Evolutionary conservation across 164 flowering plant species (phyloP), one percentile per base, ranked within the genome.

Genomic region (Kalanchoe fedtschenkoi): DNA sequence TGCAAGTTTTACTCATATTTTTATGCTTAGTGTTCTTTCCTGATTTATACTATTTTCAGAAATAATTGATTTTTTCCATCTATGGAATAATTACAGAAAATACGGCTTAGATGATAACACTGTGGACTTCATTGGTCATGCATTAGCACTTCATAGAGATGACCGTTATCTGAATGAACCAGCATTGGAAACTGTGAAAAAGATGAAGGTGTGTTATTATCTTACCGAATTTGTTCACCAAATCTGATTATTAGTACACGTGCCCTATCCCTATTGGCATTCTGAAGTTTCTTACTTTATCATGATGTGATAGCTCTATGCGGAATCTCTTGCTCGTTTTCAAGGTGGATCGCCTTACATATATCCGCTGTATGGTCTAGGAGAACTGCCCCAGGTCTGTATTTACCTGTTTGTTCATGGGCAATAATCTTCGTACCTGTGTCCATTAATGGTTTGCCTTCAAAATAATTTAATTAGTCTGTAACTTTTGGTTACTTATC

Each of bases 341-440:
- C 89, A 83, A 79, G 98, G 98, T 68, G 96, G 98, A 65, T 92
- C 98, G 10, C 98, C 98, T 13, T 92, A 92, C 71, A 89, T 92
- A 51, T 92, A 92, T 56, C 98, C 98, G 7, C 70, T 92, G 58
- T 89, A 92, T 78, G 98, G 98, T 46, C 68, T 92, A 41, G 98
- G 93, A 74, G 98, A 92, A 70, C 89, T 92, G 19, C 98, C 98
- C 37, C 98, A 91, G 96, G 98, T 91, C 13, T 55, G 63, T 7
- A 33, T 66, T n/a, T 39, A 21, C 58, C 38, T 65, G 24, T 43
- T 30, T 43, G 5, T 63, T 26, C 61, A 39, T 62, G 24, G 30
- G 13, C 21, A 44, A n/a, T 51, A 33, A 33, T n/a, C 24, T 33
- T 57, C 24, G 3, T 58, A 5, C 29, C 29, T 34, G 38, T 21